phyloP scores from a whole-genome alignment of 2,329 filamentous ascomycete species.

The Microcyclosporella mali region DNA sequence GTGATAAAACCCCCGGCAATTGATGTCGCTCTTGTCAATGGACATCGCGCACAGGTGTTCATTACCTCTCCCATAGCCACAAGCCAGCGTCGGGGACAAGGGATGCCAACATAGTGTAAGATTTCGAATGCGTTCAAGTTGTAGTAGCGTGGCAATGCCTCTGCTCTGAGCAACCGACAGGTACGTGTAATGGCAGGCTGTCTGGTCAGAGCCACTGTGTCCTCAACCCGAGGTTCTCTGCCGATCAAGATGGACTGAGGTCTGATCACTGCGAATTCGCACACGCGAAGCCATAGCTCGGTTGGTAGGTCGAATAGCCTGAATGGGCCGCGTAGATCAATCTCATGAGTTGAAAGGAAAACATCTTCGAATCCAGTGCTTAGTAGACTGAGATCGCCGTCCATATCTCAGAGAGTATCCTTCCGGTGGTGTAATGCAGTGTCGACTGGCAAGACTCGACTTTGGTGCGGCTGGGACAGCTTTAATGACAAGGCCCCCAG shows the following conservation, averaged over 20 bases:
- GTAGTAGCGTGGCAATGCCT: conserved; percentile 14
- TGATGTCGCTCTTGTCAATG: too few relatives aligned
- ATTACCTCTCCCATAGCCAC: conserved; percentile 5
- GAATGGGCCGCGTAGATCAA: conserved; percentile 8
- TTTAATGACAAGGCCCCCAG: too few relatives aligned
- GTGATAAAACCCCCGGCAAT: too few relatives aligned
- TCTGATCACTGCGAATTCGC: conserved; percentile 11
- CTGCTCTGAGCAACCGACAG: conserved; percentile 9
- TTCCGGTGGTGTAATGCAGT: too few relatives aligned
- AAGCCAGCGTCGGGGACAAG: conserved; percentile 14
- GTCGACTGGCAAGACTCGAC: too few relatives aligned
- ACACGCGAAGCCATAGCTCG: conserved; percentile 12
- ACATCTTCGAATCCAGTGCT: conserved; percentile 9
- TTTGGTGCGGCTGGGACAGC: too few relatives aligned
- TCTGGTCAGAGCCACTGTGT: conserved; percentile 6
- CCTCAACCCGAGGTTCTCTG: conserved; percentile 4
- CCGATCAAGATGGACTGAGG: conserved; percentile 7
- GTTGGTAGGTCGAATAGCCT: conserved; percentile 20
- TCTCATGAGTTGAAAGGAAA: conserved; percentile 3
- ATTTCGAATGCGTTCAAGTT: conserved; percentile 11
- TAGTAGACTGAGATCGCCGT: conserved; percentile 8
- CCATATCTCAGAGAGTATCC: conserved; percentile 6
- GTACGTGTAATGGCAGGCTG: conserved; percentile 15
- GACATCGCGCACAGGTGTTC: too few relatives aligned
- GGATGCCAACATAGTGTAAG: conserved; percentile 8